Evolutionary conservation across 2,329 filamentous ascomycete species (phyloP), one percentile per base, ranked within the genome.

Genomic region (Trichoderma breve): DNA sequence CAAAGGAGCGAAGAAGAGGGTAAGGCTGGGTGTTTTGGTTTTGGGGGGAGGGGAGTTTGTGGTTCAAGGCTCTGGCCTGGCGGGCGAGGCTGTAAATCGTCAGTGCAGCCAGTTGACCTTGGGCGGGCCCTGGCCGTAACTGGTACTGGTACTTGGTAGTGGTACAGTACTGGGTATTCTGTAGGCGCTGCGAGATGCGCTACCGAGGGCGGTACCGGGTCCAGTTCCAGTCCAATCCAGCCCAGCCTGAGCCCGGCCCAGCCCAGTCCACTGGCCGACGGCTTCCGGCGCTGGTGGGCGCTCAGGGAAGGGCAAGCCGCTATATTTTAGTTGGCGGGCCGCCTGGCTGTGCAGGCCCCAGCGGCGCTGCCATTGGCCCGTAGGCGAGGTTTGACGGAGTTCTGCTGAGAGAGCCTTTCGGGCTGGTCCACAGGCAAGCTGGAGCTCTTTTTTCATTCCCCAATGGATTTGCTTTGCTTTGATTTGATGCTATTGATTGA

Each of bases 1-100:
- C 76, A 75, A 76, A 72, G 73, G 65, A 63, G 73, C 76, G 75
- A 76, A 76, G 75, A 76, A 76, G 78, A 77, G 47, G 43, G 70
- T 72, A 60, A 61, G 64, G 70, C 65, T 71, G 70, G 61, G 18
- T 63, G 43, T 18, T 61, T 51, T n/a, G 68, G 43, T 18, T 60
- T 47, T n/a, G 68, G 68, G 47, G 39, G 53, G 43, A 43, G 61
- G 60, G 69, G 69, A 57, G 21, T 26, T 43, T 43, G 36, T 61
- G 58, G 36, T 53, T 62, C 55, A 70, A 70, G 68, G 68, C 68
- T 71, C 28, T 71, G 60, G 61, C 32, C 28, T 71, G 60, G 61
- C 51, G 66, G 68, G 68, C 70, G 53, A 71, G 70, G 70, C 70
- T 71, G 70, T 68, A 47, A 51, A 57, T 62, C n/a, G 39, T 43